These are phyloP conservation scores for Ustulina deusta DNA, from an alignment of 2,329 filamentous ascomycete species.

Conservation along the genomic window DNA sequence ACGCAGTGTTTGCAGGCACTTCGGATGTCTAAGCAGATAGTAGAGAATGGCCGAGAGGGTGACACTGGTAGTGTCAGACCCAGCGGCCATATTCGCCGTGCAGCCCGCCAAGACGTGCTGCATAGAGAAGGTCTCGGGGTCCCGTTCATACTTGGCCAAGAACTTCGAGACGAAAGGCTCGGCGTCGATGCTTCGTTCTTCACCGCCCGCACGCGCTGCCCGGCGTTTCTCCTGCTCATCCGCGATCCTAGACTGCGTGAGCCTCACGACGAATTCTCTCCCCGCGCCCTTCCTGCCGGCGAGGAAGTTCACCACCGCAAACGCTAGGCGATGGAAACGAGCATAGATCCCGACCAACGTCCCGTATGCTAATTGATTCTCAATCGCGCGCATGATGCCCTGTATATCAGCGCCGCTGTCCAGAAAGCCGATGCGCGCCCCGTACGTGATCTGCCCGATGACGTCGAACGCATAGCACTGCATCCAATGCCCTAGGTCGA, in stretches of 20 bases:
- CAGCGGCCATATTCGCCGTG: slow-evolving; percentile 50
- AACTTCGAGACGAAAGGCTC: slow-evolving; percentile 50
- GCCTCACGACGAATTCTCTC: slow-evolving; percentile 46
- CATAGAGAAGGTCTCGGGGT: slow-evolving; percentile 51
- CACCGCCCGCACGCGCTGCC: neutral
- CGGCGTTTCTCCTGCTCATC: slow-evolving; percentile 32
- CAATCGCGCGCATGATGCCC: slow-evolving; percentile 46
- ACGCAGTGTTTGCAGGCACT: slow-evolving; percentile 51
- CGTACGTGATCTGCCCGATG: slow-evolving; percentile 53
- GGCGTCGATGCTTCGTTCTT: neutral
- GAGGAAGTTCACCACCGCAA: slow-evolving; percentile 25
- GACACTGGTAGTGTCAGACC: slow-evolving; percentile 54
- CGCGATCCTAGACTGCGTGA: slow-evolving; percentile 40
- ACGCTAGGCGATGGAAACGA: slow-evolving; percentile 36
- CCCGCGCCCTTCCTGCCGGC: slow-evolving; percentile 43
- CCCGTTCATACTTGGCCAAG: slow-evolving; percentile 41
- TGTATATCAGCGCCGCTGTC: slow-evolving; percentile 52
- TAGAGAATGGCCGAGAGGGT: slow-evolving; percentile 51
- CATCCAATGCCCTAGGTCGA: slow-evolving; percentile 53
- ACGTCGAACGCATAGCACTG: slow-evolving; percentile 58
- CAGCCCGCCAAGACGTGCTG: slow-evolving; percentile 42
- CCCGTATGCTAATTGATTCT: slow-evolving; percentile 44
- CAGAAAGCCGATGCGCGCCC: slow-evolving; percentile 53
- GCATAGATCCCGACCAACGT: slow-evolving; percentile 45
- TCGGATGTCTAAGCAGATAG: slow-evolving; percentile 46